Evolutionary conservation across 225 moss, liverwort and hornwort species (phyloP), one percentile per base, ranked within the genome.

Genomic region (Pseudisothecium myosuroides): DNA sequence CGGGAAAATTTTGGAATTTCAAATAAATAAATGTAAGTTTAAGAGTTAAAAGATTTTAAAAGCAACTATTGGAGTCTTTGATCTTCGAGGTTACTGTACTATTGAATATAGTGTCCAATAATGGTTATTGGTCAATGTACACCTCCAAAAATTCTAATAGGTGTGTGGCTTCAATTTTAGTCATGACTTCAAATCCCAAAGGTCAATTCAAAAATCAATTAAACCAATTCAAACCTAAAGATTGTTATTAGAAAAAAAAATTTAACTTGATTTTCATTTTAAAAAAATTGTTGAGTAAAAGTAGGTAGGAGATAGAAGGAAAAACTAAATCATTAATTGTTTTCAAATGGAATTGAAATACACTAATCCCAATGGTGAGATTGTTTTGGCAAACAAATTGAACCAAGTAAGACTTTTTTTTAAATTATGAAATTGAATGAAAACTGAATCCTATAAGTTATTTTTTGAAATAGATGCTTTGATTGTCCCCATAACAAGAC

Each of bases 161-260:
- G n/a, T n/a, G n/a, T n/a, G n/a, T n/a, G n/a, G n/a, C n/a, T n/a
- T n/a, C n/a, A n/a, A 71, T 41, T 41, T 0, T 71, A 0, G 1
- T 9, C 9, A 41, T 14, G 14, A 2, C 24, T 69, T 41, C 41
- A 72, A 72, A 72, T 71, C 7, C 26, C 10, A 28, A 28, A 73
- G 16, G 28, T 17, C 17, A 73, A 28, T 73, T 5, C 5, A 15
- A 72, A 43, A 28, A 43, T 27, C 0, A 0, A 1, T 14, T 41
- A 26, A 41, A 41, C 4, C 1, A 21, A 8, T 9, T 41, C 3
- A 4, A 71, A 41, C 5, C 5, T 5, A 10, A 17, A 29, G 10
- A 6, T 16, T 3, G 0, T 27, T 10, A 45, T 0, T 3, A 0
- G 1, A 17, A 3, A 10, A 17, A 28, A 73, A 15, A 6, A 6